A percentile compares a stretch with the other conserved stretches of the same genome.
Conservation (phyloP, 139 green algal genomes). For the Tetraselmis striata region DNA sequence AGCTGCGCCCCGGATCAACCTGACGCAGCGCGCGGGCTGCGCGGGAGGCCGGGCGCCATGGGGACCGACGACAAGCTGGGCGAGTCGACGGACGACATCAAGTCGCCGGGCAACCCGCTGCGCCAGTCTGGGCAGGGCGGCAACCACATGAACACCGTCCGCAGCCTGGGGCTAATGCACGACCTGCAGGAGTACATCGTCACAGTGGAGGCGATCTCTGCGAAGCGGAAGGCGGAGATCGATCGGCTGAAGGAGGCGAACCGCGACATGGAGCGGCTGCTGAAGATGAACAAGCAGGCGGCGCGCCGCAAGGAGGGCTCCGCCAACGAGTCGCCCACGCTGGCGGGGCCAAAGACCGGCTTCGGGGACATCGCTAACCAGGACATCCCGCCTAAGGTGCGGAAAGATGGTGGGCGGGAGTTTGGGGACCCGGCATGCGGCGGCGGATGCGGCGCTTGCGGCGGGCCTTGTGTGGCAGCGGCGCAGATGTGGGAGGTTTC, state of each 20-base stretch:
- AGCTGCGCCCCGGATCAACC: too few relatives aligned
- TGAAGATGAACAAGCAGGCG: neutral
- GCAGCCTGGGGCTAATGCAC: neutral
- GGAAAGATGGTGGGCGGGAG: too few relatives aligned
- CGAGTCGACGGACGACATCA: neutral
- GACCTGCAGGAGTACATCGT: neutral
- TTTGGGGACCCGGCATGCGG: too few relatives aligned
- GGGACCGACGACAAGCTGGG: neutral
- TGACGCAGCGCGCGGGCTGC: too few relatives aligned
- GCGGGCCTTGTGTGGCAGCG: too few relatives aligned
- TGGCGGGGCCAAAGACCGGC: neutral
- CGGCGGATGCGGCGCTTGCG: too few relatives aligned
- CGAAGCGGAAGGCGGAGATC: neutral
- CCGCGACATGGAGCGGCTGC: neutral
- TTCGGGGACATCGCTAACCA: neutral
- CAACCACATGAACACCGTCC: neutral
- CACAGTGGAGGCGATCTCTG: neutral
- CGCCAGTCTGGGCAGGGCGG: neutral
- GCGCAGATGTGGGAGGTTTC: too few relatives aligned
- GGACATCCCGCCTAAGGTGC: neutral
- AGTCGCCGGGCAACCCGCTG: neutral
- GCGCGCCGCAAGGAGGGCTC: neutral
- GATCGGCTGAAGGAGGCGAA: neutral
- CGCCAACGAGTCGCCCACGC: neutral
- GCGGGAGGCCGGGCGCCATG: neutral